phyloP scores from a whole-genome alignment of 2,329 filamentous ascomycete species.

The Magnaporthales sp. region DNA sequence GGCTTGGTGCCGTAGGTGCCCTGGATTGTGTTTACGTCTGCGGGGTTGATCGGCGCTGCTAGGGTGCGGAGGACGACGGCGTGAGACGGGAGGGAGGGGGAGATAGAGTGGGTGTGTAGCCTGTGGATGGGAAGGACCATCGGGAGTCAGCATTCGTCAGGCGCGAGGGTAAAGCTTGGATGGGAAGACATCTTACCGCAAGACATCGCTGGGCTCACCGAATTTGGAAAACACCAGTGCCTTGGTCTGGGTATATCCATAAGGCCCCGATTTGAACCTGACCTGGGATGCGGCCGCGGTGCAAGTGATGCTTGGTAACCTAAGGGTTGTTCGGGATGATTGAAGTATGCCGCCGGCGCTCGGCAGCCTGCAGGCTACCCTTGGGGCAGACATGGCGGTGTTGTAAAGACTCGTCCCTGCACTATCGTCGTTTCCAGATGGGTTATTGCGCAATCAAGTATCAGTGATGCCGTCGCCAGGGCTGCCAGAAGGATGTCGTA shows the following conservation, averaged over 20 bases:
- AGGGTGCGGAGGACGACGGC: conserved; percentile 76
- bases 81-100: conserved; percentile 56
- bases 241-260: conserved; percentile 80
- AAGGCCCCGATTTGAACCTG: conserved; percentile 51
- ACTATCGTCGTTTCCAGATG: not conserved
- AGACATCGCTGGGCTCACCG: conserved; percentile 66
- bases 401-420: not conserved
- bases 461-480: not conserved
- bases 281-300: conserved; percentile 12
- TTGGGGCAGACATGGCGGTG: not conserved
- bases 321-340: not conserved
- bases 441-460: not conserved
- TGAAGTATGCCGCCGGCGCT: not conserved
- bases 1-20: conserved; percentile 89
- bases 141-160: not conserved
- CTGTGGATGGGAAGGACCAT: conserved; percentile 21
- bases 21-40: conserved; percentile 97
- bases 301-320: not conserved
- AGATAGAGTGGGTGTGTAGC: conserved; percentile 69
- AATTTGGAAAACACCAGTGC: conserved; percentile 67
- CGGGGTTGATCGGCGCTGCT: conserved; percentile 88
- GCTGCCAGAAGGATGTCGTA: not conserved
- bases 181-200: conserved; percentile 36
- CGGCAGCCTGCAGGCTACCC: not conserved
- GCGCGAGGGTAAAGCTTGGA: not conserved